Conservation (phyloP, 805 yeast genomes). For the Teunomyces atbi region DNA sequence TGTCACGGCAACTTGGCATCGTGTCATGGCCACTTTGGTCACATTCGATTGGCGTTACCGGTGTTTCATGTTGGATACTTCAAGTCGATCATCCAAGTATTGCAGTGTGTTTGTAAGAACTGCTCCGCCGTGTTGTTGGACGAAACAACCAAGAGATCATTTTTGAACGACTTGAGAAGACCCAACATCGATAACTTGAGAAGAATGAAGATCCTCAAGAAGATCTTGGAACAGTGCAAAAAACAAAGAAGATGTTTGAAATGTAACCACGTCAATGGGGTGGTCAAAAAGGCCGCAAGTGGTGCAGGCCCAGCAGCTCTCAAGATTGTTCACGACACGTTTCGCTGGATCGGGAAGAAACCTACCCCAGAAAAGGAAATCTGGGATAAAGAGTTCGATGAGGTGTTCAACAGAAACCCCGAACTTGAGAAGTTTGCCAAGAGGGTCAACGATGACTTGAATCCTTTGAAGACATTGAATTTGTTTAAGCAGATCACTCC, state of each 20-base stretch:
- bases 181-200: constrained; percentile 89
- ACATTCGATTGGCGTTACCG: constrained; percentile 87
- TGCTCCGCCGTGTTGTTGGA: constrained; percentile 79
- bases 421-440: constrained; percentile 85
- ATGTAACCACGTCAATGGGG: constrained; percentile 92
- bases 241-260: constrained; percentile 88
- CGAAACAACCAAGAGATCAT: constrained; percentile 67
- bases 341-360: constrained; percentile 93
- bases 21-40: constrained; percentile 99
- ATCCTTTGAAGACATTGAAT: constrained; percentile 85
- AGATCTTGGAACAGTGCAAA: constrained; percentile 86
- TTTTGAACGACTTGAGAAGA: constrained; percentile 73
- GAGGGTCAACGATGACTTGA: constrained; percentile 88
- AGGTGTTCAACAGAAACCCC: constrained; percentile 71
- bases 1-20: constrained; percentile 90
- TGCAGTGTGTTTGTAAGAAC: constrained; percentile 87
- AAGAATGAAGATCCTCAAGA: constrained; percentile 84
- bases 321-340: constrained; percentile 93
- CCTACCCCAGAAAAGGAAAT: constrained; percentile 76
- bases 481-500: constrained; percentile 84
- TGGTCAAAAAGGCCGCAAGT: constrained; percentile 91
- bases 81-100: constrained; percentile 81
- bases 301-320: constrained; percentile 92
- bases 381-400: constrained; percentile 86
- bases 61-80: constrained; percentile 98